These are phyloP conservation scores for Salix udensis DNA, from an alignment of 345 rosid species.

Conservation along the genomic window DNA sequence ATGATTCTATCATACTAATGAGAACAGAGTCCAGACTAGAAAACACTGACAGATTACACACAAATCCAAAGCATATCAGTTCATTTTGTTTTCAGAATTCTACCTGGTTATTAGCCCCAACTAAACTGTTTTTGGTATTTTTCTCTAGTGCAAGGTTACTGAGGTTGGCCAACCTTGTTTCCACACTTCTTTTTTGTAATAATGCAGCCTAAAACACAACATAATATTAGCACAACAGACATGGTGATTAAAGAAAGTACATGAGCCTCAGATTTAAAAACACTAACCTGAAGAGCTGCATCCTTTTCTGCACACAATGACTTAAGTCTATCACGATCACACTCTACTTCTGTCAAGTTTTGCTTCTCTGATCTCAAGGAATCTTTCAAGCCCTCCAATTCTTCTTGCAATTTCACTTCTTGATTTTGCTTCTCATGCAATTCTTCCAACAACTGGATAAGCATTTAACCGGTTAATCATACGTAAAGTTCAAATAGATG, in stretches of 20 bases:
- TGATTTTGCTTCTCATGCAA: slow-evolving; percentile 58
- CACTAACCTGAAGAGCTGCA: slow-evolving; percentile 57
- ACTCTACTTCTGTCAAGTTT: slow-evolving; percentile 42
- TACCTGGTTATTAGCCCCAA: slow-evolving; percentile 59
- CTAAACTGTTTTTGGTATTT: slow-evolving; percentile 38
- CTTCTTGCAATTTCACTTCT: slow-evolving; percentile 62
- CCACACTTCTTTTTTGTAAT: slow-evolving; percentile 57
- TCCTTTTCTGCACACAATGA: slow-evolving; percentile 64
- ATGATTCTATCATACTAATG: neutral
- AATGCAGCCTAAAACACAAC: slow-evolving; percentile 47
- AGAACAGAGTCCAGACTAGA: neutral
- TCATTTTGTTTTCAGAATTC: neutral
- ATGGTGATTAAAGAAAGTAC: neutral
- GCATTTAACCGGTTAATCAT: slow-evolving; percentile 13
- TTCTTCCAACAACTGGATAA: slow-evolving; percentile 62
- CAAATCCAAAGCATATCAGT: neutral
- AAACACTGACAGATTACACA: neutral
- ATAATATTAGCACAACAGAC: neutral
- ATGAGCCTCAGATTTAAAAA: slow-evolving; percentile 6
- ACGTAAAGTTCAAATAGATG: neutral
- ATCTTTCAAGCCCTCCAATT: slow-evolving; percentile 55
- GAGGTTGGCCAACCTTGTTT: slow-evolving; percentile 49
- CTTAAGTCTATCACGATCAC: slow-evolving; percentile 55
- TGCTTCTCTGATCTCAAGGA: slow-evolving; percentile 62
- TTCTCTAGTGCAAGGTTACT: slow-evolving; percentile 38